These are phyloP conservation scores for Phaffia tasmanica DNA, from an alignment of 768 basidiomycete genomes.

Conservation along the genomic window DNA sequence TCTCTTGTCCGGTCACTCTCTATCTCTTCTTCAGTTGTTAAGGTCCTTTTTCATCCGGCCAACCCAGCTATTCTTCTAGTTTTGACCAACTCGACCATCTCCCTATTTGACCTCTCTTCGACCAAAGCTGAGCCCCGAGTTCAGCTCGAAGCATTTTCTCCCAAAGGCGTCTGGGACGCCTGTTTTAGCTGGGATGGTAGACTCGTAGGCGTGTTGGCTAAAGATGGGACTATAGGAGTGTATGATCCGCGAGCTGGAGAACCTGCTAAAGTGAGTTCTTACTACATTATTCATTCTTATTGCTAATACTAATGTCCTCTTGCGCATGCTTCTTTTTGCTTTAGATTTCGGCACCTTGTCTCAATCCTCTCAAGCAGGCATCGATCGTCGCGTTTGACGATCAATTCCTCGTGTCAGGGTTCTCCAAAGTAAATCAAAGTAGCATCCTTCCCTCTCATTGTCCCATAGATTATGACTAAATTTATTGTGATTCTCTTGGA, in stretches of 20 bases:
- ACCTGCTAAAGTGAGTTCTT: neutral
- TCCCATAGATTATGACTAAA: neutral
- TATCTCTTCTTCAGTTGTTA: slow-evolving; percentile 16
- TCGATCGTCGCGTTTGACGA: slow-evolving; percentile 9
- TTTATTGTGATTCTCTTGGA: neutral
- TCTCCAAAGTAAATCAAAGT: slow-evolving; percentile 1
- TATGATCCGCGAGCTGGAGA: slow-evolving; percentile 8
- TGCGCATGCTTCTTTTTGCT: neutral
- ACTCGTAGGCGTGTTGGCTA: slow-evolving; percentile 2
- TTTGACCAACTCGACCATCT: neutral
- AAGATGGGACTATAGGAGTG: slow-evolving; percentile 16
- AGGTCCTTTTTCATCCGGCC: slow-evolving; percentile 29
- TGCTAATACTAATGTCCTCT: neutral
- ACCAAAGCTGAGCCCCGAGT: slow-evolving; percentile 1
- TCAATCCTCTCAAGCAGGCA: slow-evolving; percentile 18
- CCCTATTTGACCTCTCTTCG: slow-evolving; percentile 9
- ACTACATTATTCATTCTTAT: neutral
- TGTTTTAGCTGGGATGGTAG: slow-evolving; percentile 19
- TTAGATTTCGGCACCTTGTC: neutral
- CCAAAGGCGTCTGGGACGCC: slow-evolving; percentile 15
- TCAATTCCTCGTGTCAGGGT: slow-evolving; percentile 14
- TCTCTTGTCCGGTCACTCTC: slow-evolving; percentile 3
- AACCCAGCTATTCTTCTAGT: slow-evolving; percentile 17
- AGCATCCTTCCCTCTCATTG: no score
- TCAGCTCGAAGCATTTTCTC: slow-evolving; percentile 6